Conservation (phyloP, 441 rosid species). For the Mallotus japonicus region DNA sequence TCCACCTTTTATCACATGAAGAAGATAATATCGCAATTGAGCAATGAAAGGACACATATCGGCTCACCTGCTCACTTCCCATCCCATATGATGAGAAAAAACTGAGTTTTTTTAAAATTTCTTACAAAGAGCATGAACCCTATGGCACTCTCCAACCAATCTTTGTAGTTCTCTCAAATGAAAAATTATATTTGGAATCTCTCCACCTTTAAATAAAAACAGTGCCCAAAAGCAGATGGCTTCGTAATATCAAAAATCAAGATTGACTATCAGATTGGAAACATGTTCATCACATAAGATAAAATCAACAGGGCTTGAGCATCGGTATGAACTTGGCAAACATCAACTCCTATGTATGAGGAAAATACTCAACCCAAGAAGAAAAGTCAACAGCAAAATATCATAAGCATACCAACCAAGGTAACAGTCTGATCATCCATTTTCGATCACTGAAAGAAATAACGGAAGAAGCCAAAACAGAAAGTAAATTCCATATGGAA, state of each 20-base stretch:
- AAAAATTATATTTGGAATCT: constrained; percentile 20
- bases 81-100: constrained; percentile 53
- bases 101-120: constrained; percentile 39
- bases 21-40: constrained; percentile 86
- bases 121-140: constrained; percentile 36
- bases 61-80: constrained; percentile 81
- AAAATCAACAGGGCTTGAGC: constrained; percentile 23
- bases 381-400: constrained; percentile 13
- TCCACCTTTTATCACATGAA: constrained; percentile 96
- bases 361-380: constrained; percentile 9
- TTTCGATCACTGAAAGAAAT: constrained; percentile 14
- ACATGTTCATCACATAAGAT: constrained; percentile 15
- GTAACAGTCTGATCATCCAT: constrained; percentile 15
- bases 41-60: constrained; percentile 75
- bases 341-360: constrained; percentile 14
- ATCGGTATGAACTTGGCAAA: constrained; percentile 20
- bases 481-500: constrained; percentile 1
- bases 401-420: not conserved
- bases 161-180: constrained; percentile 23
- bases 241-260: not conserved
- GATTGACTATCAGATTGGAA: constrained; percentile 21
- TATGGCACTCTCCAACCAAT: constrained; percentile 32
- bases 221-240: constrained; percentile 11
- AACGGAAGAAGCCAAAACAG: constrained; percentile 13
- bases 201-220: constrained; percentile 21